Evolutionary conservation across 78 protist species (phyloP).

Genomic region (Anaeramoeba flamelloides): DNA sequence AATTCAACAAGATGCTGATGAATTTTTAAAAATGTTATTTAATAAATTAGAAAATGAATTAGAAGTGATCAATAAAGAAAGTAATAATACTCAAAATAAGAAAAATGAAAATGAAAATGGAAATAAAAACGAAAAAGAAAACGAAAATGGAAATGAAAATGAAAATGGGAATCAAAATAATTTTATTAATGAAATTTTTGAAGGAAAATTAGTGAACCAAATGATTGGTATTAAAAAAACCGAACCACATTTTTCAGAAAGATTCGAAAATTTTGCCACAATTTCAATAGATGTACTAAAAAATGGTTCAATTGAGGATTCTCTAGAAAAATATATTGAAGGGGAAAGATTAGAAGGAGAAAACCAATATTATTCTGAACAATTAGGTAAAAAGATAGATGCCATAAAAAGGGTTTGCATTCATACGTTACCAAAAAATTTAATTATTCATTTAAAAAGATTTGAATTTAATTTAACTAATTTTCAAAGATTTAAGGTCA

Average conservation of each 20-base stretch:
- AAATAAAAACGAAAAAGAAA: too few species aligned
- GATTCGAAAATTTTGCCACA: background rate
- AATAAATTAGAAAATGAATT: background rate
- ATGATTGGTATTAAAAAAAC: background rate
- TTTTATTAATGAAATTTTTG: background rate
- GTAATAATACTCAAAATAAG: too few species aligned
- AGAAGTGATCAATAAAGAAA: background rate
- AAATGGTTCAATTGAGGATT: background rate
- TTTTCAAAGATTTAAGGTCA: background rate
- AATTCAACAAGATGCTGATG: background rate
- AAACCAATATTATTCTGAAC: background rate
- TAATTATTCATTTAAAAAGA: background rate
- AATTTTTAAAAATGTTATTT: background rate
- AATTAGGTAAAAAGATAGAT: background rate
- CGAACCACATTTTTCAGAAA: background rate
- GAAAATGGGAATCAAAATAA: too few species aligned
- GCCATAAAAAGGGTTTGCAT: background rate
- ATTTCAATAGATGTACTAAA: background rate
- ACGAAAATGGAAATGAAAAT: too few species aligned
- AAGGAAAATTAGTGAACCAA: background rate
- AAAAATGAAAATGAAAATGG: too few species aligned
- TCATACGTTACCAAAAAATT: background rate
- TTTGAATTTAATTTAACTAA: background rate
- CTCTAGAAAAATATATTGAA: background rate
- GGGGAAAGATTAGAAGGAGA: background rate